Evolutionary conservation across 140 eudicot genomes (phyloP), one percentile per base, ranked within the genome.

Genomic region (Bidens hawaiensis): DNA sequence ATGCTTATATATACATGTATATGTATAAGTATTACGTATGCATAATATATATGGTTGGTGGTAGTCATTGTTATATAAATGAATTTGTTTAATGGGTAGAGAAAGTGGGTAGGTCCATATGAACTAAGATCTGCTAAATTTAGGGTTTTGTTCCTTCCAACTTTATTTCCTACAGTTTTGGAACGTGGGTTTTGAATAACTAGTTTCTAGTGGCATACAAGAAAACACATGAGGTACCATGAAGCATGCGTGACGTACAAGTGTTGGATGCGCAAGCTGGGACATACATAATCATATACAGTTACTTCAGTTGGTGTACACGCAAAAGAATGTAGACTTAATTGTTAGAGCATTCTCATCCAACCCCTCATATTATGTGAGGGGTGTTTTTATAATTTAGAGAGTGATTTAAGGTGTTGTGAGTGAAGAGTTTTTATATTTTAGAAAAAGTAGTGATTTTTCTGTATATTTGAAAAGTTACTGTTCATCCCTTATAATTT

Each of bases 91-190:
- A 5, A 17, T 8, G 58, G 43, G 57, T 69, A 25, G 62, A 78
- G 13, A 3, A 63, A 47, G 52, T 62, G 73, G 65, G 79, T 64
- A 70, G 84, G 83, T 71, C 30, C 33, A 48, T 22, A 54, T 76
- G 77, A 76, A 68, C 69, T 69, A 62, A 77, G 83, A 74, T n/a
- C n/a, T 25, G 81, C 81, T 81, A 61, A 17, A 22, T 47, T 71
- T 62, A 2, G 68, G 4, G 65, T 43, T 60, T 67, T 17, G 25
- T 46, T 62, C 21, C 60, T 48, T 70, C 47, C 28, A 5, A 31
- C 45, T 61, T 65, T 73, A 41, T 3, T 56, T 66, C 67, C 67
- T 54, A 48, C 11, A 22, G 22, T 64, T 15, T 33, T 70, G 72
- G 64, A 59, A 52, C 10, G 36, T 75, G 49, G 25, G 56, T 45